Conservation (phyloP, 768 basidiomycete genomes). For the Termitomyces sp. region DNA sequence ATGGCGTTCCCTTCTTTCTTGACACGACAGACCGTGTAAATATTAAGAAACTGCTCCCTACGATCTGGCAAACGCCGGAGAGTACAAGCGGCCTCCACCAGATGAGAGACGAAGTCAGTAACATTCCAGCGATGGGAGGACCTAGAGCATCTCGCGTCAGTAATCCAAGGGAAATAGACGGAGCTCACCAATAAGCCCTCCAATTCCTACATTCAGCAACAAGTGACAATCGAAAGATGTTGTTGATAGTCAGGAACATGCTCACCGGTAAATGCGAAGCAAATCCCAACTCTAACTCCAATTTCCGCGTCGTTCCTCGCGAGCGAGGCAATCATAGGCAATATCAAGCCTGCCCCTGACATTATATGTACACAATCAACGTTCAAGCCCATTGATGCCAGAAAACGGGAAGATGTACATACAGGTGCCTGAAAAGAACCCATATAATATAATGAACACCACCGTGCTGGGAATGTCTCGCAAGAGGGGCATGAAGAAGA, state of each 20-base stretch:
- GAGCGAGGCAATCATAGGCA: conserved; percentile 37
- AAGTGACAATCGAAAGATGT: neutral
- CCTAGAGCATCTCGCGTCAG: conserved; percentile 2
- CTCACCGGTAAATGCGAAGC: conserved; percentile 26
- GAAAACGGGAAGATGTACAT: conserved; percentile 13
- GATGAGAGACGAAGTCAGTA: conserved; percentile 13
- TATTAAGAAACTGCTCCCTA: conserved; percentile 6
- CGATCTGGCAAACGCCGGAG: conserved; percentile 10
- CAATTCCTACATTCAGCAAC: conserved; percentile 10
- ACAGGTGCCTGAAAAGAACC: conserved; percentile 35
- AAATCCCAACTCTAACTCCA: conserved; percentile 48
- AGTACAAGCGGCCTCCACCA: conserved; percentile 17
- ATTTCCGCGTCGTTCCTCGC: conserved; percentile 43
- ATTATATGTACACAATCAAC: neutral
- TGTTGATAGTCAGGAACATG: neutral
- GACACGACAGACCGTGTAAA: conserved; percentile 13
- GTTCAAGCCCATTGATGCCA: neutral
- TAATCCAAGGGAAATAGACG: neutral
- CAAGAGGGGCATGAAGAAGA: conserved; percentile 31
- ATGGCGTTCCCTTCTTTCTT: conserved; percentile 11
- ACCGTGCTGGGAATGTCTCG: conserved; percentile 21
- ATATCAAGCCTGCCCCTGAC: conserved; percentile 33
- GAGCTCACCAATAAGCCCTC: conserved; percentile 16
- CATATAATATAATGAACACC: conserved; percentile 30
- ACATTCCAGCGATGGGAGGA: conserved; percentile 15